Evolutionary conservation across 1,139 yeast genomes (phyloP).

Genomic region (Saccharomycopsis hybrid): DNA sequence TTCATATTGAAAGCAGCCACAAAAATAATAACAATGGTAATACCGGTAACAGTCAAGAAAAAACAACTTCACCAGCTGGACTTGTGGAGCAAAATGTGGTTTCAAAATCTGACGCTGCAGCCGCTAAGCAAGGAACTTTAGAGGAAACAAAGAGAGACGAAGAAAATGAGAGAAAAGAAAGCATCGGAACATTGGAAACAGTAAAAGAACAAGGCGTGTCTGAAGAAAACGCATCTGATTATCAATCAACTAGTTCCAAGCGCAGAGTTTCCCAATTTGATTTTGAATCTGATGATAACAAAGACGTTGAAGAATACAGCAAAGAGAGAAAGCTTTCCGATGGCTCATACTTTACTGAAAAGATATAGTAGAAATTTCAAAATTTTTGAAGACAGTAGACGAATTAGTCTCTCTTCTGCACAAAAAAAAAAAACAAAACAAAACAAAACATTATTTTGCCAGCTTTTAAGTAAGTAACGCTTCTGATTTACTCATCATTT

Average conservation of each 20-base stretch:
- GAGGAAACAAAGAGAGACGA: neutral
- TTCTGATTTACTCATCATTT: no score
- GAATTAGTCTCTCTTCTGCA: no score
- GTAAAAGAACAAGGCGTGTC: constrained; percentile 14
- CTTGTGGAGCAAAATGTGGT: no score
- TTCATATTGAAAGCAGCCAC: constrained; percentile 2
- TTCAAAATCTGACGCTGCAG: neutral
- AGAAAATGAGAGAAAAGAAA: constrained; percentile 8
- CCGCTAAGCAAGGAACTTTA: no score
- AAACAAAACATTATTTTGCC: no score
- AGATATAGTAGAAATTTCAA: neutral
- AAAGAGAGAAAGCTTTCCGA: constrained; percentile 14
- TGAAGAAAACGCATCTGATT: neutral
- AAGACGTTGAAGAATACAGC: constrained; percentile 3
- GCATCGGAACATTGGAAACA: neutral
- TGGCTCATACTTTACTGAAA: constrained; percentile 19
- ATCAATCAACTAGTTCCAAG: constrained; percentile 10
- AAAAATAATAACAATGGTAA: neutral
- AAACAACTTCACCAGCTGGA: no score
- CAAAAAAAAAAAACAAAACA: no score
- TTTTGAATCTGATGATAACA: constrained; percentile 18
- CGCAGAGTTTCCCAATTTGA: constrained; percentile 19
- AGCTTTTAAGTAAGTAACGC: no score
- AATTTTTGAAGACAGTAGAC: neutral
- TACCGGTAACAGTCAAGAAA: no score